These are phyloP conservation scores for Cyberlindnera nakhonratchasimensis DNA, from an alignment of 805 yeast genomes.

Conservation along the genomic window DNA sequence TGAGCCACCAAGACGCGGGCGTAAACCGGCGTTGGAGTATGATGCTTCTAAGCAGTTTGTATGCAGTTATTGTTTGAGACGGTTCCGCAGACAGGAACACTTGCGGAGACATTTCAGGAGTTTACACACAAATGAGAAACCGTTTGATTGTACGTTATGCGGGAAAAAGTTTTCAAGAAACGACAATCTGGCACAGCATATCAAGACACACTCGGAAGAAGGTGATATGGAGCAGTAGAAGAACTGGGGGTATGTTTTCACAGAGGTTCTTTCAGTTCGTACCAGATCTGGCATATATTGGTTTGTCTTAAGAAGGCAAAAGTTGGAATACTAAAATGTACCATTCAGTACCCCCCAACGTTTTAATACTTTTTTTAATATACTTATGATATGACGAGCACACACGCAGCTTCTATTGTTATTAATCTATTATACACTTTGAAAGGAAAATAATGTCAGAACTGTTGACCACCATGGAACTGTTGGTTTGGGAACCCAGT, in stretches of 20 bases:
- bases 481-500: constrained; percentile 7
- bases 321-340: no score
- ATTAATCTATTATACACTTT: not conserved
- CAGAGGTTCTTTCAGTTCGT: no score
- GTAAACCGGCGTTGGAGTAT: constrained; percentile 59
- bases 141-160: constrained; percentile 59
- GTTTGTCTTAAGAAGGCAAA: no score
- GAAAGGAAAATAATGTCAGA: no score
- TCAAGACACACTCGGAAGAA: constrained; percentile 47
- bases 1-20: constrained; percentile 51
- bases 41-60: constrained; percentile 55
- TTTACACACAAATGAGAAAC: constrained; percentile 70
- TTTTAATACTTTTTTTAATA: not conserved
- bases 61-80: constrained; percentile 61
- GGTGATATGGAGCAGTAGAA: constrained; percentile 10
- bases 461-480: constrained; percentile 8
- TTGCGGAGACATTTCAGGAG: constrained; percentile 71
- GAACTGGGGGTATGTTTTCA: no score
- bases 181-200: constrained; percentile 65
- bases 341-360: no score
- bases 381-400: not conserved
- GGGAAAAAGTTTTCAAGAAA: constrained; percentile 62
- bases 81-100: constrained; percentile 75
- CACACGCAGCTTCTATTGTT: not conserved
- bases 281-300: no score